These are phyloP conservation scores for Shiraia sp. DNA, from an alignment of 2,329 filamentous ascomycete species.

Conservation along the genomic window DNA sequence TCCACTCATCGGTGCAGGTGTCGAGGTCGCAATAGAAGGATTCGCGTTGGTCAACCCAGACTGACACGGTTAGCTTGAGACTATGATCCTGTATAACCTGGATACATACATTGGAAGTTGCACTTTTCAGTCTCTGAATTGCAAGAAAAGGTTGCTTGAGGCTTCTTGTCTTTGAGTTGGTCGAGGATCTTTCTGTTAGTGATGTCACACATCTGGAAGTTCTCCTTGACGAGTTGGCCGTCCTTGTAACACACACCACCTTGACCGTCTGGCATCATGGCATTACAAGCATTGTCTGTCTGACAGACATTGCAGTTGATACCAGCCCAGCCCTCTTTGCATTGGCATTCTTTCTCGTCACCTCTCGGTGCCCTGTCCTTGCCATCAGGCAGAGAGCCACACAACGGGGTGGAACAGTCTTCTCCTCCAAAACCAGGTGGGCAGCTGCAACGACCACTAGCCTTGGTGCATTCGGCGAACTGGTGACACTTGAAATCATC, in stretches of 20 bases:
- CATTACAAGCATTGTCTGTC: constrained; percentile 79
- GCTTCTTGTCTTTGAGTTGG: constrained; percentile 79
- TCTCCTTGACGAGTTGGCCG: constrained; percentile 87
- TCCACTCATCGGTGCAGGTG: constrained; percentile 73
- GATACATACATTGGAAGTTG: constrained; percentile 84
- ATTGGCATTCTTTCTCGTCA: constrained; percentile 70
- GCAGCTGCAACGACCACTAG: constrained; percentile 90
- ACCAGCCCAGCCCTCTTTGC: constrained; percentile 90
- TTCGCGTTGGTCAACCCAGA: constrained; percentile 93
- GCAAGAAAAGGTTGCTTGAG: constrained; percentile 94
- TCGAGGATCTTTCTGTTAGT: constrained; percentile 93
- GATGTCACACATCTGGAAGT: constrained; percentile 97
- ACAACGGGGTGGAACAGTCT: constrained; percentile 88
- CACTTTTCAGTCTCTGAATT: constrained; percentile 74
- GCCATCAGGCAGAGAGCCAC: constrained; percentile 83
- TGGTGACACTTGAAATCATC: constrained; percentile 91
- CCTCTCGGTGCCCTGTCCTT: constrained; percentile 73
- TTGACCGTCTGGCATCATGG: constrained; percentile 79
- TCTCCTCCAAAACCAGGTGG: constrained; percentile 91
- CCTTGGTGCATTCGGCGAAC: constrained; percentile 85
- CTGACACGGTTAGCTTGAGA: constrained; percentile 51
- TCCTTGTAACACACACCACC: constrained; percentile 91
- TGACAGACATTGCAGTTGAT: constrained; percentile 97
- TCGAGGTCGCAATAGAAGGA: constrained; percentile 95
- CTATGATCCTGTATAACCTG: background rate